Evolutionary conservation across 306 rosid genomes (phyloP).

Genomic region (Malus fusca): DNA sequence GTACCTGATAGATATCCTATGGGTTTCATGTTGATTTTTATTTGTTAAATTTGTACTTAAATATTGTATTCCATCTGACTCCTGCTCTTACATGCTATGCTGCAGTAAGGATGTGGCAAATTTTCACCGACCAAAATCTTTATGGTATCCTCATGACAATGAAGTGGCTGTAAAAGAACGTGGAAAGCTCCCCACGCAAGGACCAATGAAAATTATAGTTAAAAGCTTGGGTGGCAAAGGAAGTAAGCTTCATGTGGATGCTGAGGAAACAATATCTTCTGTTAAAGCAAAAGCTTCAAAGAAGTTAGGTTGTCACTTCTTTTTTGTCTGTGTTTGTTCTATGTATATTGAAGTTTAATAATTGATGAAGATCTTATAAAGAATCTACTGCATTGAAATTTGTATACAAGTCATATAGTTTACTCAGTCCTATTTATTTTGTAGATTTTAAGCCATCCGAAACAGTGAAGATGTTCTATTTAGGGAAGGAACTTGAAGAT

Average conservation of each 20-base stretch:
- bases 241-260: constrained; percentile 68
- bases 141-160: constrained; percentile 95
- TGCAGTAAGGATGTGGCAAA: constrained; percentile 80
- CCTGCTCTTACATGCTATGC: constrained; percentile 17
- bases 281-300: constrained; percentile 81
- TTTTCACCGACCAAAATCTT: constrained; percentile 94
- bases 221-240: constrained; percentile 97
- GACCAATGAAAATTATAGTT: constrained; percentile 76
- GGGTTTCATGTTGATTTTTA: background rate
- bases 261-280: constrained; percentile 73
- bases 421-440: constrained; percentile 8
- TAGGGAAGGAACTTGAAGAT: constrained; percentile 80
- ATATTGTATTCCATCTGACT: constrained; percentile 1
- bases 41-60: background rate
- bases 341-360: background rate
- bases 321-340: constrained; percentile 3
- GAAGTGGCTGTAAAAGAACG: constrained; percentile 73
- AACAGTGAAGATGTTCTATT: constrained; percentile 61
- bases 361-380: background rate
- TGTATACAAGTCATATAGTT: background rate
- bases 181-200: constrained; percentile 64
- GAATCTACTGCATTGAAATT: background rate
- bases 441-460: constrained; percentile 79
- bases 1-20: background rate
- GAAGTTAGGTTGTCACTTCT: constrained; percentile 76